Base-by-base conservation (phyloP, 2,329 filamentous ascomycete genomes). In the Alternaria novae-zelandiae region DNA sequence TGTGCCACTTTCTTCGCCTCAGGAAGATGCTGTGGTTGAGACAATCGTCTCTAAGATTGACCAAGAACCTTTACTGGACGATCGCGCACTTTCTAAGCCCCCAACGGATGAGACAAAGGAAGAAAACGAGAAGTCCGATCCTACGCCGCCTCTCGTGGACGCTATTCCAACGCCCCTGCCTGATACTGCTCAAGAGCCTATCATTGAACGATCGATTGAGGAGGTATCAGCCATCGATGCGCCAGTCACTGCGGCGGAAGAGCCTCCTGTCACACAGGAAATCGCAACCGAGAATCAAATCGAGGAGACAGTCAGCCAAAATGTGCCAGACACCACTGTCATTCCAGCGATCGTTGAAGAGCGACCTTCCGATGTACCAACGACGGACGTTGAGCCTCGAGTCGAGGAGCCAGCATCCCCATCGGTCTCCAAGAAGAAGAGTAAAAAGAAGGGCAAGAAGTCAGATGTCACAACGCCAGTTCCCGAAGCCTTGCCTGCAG, bases 401-500 rank as follows among this genome's bases (percentile, higher is more conserved):
- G 11, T 46, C 1, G 66, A 66, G 5, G 64, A 70, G 6, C 61
- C 50, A 7, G 54, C 32, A 11, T 54, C 54, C 5, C 25, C 60
- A 12, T 57, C 67, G 1, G 43, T 51, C 4, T 70, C 70, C 11
- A 70, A 67, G 41, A 70, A 70, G 63, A 76, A 76, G 47, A 70
- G 63, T 41, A 71, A 65, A 36, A 76, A 74, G 68, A 75, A 74
- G 65, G 68, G 62, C 20, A 77, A 74, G 57, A 68, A 71, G 26
- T 69, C 69, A n/a, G 66, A 54, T 12, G 23, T 51, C 15, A 47
- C 50, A 21, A 69, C 67, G 23, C 68, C 69, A 32, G 28, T 46
- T n/a, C 12, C 43, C 13, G 68, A 73, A 12, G 46, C 54, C n/a
- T 15, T 55, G 17, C 49, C 64, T n/a, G 25, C 46, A 17, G 28